Conservation (phyloP, 352 stramenopile species). For the Phytopythium oedochilum region DNA sequence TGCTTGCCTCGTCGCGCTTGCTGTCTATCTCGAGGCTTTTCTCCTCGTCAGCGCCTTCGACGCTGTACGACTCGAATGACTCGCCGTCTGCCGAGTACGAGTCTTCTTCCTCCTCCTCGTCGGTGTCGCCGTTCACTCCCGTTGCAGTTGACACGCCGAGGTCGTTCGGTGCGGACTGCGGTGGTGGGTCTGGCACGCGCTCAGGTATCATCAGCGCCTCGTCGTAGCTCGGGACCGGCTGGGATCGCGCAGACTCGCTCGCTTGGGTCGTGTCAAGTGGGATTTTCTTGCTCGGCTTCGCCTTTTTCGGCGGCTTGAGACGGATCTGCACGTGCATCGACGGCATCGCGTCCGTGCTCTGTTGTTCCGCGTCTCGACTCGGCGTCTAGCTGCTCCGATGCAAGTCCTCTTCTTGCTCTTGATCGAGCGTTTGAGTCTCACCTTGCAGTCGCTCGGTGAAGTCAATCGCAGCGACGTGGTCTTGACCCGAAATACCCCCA, state of each 20-base stretch:
- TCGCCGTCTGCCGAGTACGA: conserved; percentile 29
- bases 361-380: not conserved
- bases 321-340: conserved; percentile 25
- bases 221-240: conserved; percentile 26
- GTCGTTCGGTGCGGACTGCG: too few species aligned
- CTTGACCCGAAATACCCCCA: not conserved
- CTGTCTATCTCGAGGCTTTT: not conserved
- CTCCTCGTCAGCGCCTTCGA: conserved; percentile 3
- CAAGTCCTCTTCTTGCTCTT: not conserved
- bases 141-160: too few species aligned
- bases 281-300: not conserved
- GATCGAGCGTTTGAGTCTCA: not conserved
- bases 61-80: conserved; percentile 30
- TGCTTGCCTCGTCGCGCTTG: too few species aligned
- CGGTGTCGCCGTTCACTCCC: not conserved
- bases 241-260: conserved; percentile 1
- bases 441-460: not conserved
- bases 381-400: not conserved
- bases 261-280: too few species aligned
- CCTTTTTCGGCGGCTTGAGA: conserved; percentile 14
- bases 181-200: not conserved
- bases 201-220: conserved; percentile 31
- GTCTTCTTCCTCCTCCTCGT: conserved; percentile 14
- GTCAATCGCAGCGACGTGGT: not conserved
- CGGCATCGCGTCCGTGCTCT: conserved; percentile 6